phyloP scores from a whole-genome alignment of 768 basidiomycete genomes.

The Paxillus rubicundulus region DNA sequence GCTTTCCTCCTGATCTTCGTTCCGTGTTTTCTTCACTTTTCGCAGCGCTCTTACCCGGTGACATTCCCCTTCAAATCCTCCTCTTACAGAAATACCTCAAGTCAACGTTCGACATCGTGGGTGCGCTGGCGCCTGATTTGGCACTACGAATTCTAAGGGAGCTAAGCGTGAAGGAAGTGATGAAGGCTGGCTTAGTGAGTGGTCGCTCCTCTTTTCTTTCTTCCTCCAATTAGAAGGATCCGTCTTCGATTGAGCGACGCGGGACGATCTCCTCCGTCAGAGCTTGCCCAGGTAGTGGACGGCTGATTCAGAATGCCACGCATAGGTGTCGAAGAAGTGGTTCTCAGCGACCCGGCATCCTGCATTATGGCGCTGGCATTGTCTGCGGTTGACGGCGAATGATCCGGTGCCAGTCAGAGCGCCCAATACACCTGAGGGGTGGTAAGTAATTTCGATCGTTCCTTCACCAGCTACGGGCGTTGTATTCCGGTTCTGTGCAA shows the following conservation, averaged over 20 bases:
- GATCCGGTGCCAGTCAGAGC: conserved; percentile 67
- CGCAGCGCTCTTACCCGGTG: conserved; percentile 76
- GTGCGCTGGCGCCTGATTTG: conserved; percentile 63
- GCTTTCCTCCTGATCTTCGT: conserved; percentile 4
- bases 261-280: neutral
- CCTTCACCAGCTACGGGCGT: neutral
- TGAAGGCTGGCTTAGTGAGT: conserved; percentile 44
- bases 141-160: conserved; percentile 61
- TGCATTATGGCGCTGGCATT: conserved; percentile 75
- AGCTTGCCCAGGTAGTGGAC: neutral
- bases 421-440: conserved; percentile 66
- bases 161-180: conserved; percentile 58
- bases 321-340: conserved; percentile 44
- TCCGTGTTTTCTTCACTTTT: conserved; percentile 4
- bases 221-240: neutral
- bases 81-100: conserved; percentile 81
- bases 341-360: conserved; percentile 50
- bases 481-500: neutral
- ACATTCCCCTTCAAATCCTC: conserved; percentile 79
- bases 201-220: neutral
- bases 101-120: conserved; percentile 81
- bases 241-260: neutral
- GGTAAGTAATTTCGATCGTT: conserved; percentile 44
- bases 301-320: neutral
- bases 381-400: conserved; percentile 64